Evolutionary conservation across 2,329 filamentous ascomycete genomes (phyloP), one percentile per base, ranked within the genome.

Genomic region (Fusarium phyllophilum): DNA sequence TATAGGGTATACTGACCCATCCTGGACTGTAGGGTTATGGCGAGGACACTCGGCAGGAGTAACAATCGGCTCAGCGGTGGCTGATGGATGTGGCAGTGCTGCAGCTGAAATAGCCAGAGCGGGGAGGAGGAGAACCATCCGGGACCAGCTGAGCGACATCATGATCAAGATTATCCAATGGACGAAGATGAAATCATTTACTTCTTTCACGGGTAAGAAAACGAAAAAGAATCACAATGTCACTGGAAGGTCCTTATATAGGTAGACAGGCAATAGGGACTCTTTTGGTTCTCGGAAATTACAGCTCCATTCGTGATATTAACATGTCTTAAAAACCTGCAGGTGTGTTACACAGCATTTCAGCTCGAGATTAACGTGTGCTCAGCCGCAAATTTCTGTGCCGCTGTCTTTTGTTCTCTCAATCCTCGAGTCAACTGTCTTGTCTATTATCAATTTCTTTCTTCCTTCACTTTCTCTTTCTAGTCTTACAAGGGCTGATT

Each of bases 401-500:
- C 29, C 3, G 5, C 10, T 15, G 1, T 5, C 8, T 33, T 33
- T 13, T 0, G 0, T 10, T 33, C 6, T 7, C 15, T 33, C 10
- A 13, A 3, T n/a, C 3, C 14, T 11, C 3, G 6, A 22, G 3
- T 17, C 2, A 11, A 8, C 3, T 29, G 6, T 3, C 20, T 8
- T 22, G 5, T 29, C 12, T 1, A 29, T 46, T 6, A 5, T 17
- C 9, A 15, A 48, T 15, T 8, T 12, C 1, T 2, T 22, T 31
- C 6, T 4, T 20, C 0, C 13, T 1, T 0, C 4, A 0, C 8
- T 15, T 31, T n/a, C 14, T 31, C 1, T 4, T n/a, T 17, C 20
- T 17, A 8, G 9, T 31, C 0, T 10, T 12, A 0, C 22, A 12
- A 0, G 3, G 22, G 26, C 14, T n/a, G 6, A 17, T 17, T 6